Evolutionary conservation across 805 yeast species (phyloP), one percentile per base, ranked within the genome.

Genomic region (Wickerhamiella azyma): DNA sequence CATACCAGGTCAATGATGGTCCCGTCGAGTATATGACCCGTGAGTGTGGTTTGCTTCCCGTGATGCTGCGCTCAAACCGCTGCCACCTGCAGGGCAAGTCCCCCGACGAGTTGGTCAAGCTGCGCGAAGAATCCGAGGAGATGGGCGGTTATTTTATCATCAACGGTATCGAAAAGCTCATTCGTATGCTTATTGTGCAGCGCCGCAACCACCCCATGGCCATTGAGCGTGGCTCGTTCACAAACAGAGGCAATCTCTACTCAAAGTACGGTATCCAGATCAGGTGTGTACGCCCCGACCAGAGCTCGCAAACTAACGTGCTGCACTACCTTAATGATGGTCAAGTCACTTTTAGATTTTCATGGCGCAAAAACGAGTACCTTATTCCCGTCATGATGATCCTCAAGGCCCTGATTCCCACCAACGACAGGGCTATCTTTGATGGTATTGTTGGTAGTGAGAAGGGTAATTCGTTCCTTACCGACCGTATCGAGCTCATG

Each of bases 171-270:
- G 98, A 92, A 66, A 92, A 92, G 66, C 72, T 92, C 58, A 77
- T 92, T 57, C 84, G 98, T 68, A 85, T 92, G 97, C 76, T 92
- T 64, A 85, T 92, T 69, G 96, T 92, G 16, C 98, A 89, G 67
- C 80, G 97, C 64, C 76, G 98, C 66, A 92, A 92, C 63, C 96
- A 88, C 61, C 94, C 97, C 19, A 85, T 92, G 96, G 97, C 97
- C 10, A 77, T 92, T 57, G 81, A 86, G 49, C 85, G 98, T 68
- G 94, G 95, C 29, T 83, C 94, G 9, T 92, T 89, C 60, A 81
- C 80, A 43, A 86, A 86, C 67, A 81, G 98, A 73, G 98, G 98
- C 59, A 81, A 89, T 6, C 66, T 85, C 7, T 92, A 92, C 66
- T 70, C 95, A 36, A 77, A 79, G 50, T 92, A 66, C 55, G 98